phyloP scores from a whole-genome alignment of 2,329 filamentous ascomycete species.

The Xylaria sp. region DNA sequence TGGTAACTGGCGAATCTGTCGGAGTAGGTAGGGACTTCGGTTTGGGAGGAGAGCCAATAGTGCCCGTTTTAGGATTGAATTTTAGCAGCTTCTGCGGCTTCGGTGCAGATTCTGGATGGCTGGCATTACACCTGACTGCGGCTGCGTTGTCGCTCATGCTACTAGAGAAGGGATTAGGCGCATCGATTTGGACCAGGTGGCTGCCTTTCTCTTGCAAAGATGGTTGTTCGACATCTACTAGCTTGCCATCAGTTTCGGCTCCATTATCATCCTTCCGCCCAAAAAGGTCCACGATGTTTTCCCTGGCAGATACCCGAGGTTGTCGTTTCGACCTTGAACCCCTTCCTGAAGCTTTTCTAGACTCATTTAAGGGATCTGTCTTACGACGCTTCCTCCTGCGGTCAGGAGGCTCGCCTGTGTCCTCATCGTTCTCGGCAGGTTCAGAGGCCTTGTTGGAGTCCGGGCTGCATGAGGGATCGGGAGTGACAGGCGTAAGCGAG shows the following conservation, averaged over 20 bases:
- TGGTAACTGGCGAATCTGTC: conserved; percentile 11
- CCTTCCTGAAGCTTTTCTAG: conserved; percentile 11
- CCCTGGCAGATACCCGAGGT: conserved; percentile 16
- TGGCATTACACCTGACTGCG: background rate
- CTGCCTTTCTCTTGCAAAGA: background rate
- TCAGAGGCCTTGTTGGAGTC: conserved; percentile 26
- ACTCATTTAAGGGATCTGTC: conserved; percentile 36
- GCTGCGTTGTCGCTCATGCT: background rate
- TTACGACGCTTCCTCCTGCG: conserved; percentile 48
- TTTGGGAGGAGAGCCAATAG: conserved; percentile 63
- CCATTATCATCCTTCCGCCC: conserved; percentile 9
- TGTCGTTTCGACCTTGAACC: conserved; percentile 18
- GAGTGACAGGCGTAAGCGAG: conserved; percentile 31
- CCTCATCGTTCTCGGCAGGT: conserved; percentile 14
- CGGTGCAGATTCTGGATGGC: conserved; percentile 16
- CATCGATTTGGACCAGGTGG: conserved; percentile 1
- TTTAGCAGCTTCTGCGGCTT: conserved; percentile 55
- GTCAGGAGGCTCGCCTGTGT: conserved; percentile 31
- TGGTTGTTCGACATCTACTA: conserved; percentile 3
- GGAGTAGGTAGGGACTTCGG: conserved; percentile 44
- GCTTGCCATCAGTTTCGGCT: background rate
- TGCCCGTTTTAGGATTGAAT: conserved; percentile 63
- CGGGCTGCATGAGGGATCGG: conserved; percentile 38
- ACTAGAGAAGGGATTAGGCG: background rate
- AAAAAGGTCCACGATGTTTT: conserved; percentile 24